A percentile compares a stretch with the other conserved stretches of the same genome.
Conservation (phyloP, 257 asterid genomes). For the Solanum tacnaense region DNA sequence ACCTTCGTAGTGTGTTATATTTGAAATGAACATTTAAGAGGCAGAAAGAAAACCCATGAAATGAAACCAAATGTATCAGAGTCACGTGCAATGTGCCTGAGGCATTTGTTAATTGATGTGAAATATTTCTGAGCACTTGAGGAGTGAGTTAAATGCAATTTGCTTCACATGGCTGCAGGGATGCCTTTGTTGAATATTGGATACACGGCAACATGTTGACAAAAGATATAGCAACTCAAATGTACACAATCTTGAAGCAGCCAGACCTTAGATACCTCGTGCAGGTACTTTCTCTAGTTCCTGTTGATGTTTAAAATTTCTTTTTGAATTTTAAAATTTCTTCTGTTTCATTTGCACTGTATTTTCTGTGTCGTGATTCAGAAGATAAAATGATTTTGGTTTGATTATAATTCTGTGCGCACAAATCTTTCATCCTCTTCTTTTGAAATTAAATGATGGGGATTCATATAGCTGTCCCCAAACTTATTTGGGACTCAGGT, state of each 20-base stretch:
- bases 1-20: not conserved
- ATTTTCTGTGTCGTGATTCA: not conserved
- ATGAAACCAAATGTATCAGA: not conserved
- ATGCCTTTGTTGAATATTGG: slow-evolving; percentile 92
- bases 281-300: slow-evolving; percentile 43
- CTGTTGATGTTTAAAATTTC: not conserved
- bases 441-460: not conserved
- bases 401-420: not conserved
- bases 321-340: not conserved
- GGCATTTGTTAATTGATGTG: not conserved
- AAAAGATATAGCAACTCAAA: slow-evolving; percentile 72
- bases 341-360: not conserved
- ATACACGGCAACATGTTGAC: slow-evolving; percentile 77
- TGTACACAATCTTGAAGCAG: slow-evolving; percentile 78
- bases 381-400: not conserved
- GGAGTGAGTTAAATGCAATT: not conserved
- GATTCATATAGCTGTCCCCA: not conserved
- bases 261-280: slow-evolving; percentile 57
- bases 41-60: not conserved
- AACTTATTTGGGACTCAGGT: not conserved
- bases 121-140: not conserved
- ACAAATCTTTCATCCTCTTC: not conserved
- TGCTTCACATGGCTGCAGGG: slow-evolving; percentile 39
- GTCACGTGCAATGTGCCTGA: not conserved
- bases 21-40: not conserved